Percentiles rank a stretch among this genome's conserved stretches.
Conservation (phyloP, 2,329 filamentous ascomycete genomes). For the Colletotrichum liaoningense region DNA sequence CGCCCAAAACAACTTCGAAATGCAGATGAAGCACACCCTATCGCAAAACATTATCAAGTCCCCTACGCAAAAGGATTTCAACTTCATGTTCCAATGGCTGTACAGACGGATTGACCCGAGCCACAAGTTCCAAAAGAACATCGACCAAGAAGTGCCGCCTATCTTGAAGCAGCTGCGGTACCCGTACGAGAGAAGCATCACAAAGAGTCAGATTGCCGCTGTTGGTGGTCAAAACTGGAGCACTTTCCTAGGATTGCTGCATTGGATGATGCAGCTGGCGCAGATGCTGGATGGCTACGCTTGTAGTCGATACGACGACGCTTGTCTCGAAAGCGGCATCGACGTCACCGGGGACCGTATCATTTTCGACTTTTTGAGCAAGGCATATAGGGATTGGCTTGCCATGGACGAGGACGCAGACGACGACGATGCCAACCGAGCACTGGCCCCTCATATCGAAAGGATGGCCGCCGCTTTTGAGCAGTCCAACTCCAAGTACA, state of each 20-base stretch:
- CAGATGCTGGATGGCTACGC: slow-evolving; percentile 92
- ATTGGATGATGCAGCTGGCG: slow-evolving; percentile 99
- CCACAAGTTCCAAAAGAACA: slow-evolving; percentile 92
- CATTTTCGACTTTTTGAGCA: slow-evolving; percentile 91
- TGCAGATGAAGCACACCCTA: slow-evolving; percentile 97
- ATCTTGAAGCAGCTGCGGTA: slow-evolving; percentile 94
- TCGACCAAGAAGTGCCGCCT: slow-evolving; percentile 93
- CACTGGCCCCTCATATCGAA: slow-evolving; percentile 86
- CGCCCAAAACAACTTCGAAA: slow-evolving; percentile 93
- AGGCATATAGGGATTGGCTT: slow-evolving; percentile 93
- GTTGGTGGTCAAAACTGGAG: slow-evolving; percentile 98
- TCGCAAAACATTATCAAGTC: slow-evolving; percentile 91
- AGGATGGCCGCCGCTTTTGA: slow-evolving; percentile 92
- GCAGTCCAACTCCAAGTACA: slow-evolving; percentile 83
- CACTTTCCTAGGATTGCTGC: slow-evolving; percentile 90
- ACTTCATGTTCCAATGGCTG: slow-evolving; percentile 97
- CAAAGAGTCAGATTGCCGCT: slow-evolving; percentile 93
- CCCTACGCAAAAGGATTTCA: slow-evolving; percentile 98
- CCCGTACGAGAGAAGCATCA: slow-evolving; percentile 94
- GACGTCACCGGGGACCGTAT: slow-evolving; percentile 92
- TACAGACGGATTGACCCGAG: slow-evolving; percentile 96
- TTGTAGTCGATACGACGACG: slow-evolving; percentile 85
- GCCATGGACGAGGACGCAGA: slow-evolving; percentile 89
- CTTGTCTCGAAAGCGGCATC: slow-evolving; percentile 86
- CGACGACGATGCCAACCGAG: slow-evolving; percentile 83